Base-by-base conservation (phyloP, 2,329 filamentous ascomycete species). In the Trichoderma arundinaceum region DNA sequence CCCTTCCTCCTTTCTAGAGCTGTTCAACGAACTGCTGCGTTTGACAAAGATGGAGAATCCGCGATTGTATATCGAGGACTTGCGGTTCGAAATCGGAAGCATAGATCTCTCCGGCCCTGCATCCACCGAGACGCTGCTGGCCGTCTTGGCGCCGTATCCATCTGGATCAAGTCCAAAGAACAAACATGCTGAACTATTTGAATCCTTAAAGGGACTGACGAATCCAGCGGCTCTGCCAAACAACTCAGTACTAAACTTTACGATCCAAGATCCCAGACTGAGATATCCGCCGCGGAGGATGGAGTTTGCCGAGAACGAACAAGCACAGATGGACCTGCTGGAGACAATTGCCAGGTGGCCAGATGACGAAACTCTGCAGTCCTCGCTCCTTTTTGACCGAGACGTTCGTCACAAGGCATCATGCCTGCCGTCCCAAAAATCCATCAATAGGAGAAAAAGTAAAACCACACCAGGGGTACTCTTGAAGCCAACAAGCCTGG, bases 221-320 rank as follows among this genome's bases (percentile, higher is more conserved):
- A 92, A 92, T 71, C 85, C 90, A 1, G 84, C 89, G 0, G 83
- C 88, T 2, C 80, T 97, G 1, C 92, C 94, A 4, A 75, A 81
- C 17, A 89, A 91, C 61, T 84, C 90, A 1, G 75, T 95, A 3
- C 79, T 98, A 3, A 83, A 86, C 0, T 95, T 98, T 74, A 83
- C 87, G 2, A 81, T 91, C 3, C 83, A 88, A 61, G 95, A 99
- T 74, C 93, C 94, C 35, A 89, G 94, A 8, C 83, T 98, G 15
- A 84, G 85, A 65, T 90, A 93, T 74, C 94, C 94, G 9, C 90
- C 91, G 1, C 84, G 84, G 58, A 84, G 82, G 48, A 74, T 85
- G 28, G 74, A 79, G n/a, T 71, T 77, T 39, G 76, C 81, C 9
- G 77, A 81, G 15, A 74, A 77, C 59, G 74, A 78, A 33, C 73